Evolutionary conservation across 176 grass and related monocot species (phyloP), one percentile per base, ranked within the genome.

Genomic region (Aegilops sharonensis): DNA sequence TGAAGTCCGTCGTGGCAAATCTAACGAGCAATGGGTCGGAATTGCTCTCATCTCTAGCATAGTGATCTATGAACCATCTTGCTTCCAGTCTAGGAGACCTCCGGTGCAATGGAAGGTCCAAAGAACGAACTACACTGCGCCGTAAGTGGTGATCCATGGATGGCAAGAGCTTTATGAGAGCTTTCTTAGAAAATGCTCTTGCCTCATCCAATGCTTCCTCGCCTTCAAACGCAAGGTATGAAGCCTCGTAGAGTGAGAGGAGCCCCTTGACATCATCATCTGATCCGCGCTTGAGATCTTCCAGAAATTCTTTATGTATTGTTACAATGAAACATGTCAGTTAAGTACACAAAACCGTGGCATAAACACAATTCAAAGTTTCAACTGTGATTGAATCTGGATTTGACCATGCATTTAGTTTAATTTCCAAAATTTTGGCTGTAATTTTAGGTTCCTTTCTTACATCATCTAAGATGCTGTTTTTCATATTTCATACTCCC

Each of bases 1-100:
- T 86, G 78, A 91, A 94, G 20, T 91, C 87, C 17, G 85, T 37
- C 30, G 52, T 87, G 1, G 89, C 92, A 0, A 94, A 88, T 18
- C 84, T 24, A 5, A 91, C 15, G 20, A 94, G 21, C 45, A 69
- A 3, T 1, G 84, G 87, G 2, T 84, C 37, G 9, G 84, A 43
- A 12, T 4, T 15, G 12, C 27, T 37, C 1, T 4, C 18, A 10
- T 74, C 63, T 43, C 69, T 87, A 36, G 83, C 62, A 30, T 85
- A 94, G 21, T 87, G 73, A 30, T 87, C 84, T 4, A 91, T 87
- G 69, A 69, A 89, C 83, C 83, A 85, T 76, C 75, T 86, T 35
- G 88, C 25, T 8, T 88, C 79, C 10, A 93, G 64, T 52, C 75
- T 82, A 10, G 78, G 43, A 11, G 81, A 72, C 75, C 81, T 90